These are phyloP conservation scores for Neocucurbitaria cava DNA, from an alignment of 2,329 filamentous ascomycete genomes.

Conservation along the genomic window DNA sequence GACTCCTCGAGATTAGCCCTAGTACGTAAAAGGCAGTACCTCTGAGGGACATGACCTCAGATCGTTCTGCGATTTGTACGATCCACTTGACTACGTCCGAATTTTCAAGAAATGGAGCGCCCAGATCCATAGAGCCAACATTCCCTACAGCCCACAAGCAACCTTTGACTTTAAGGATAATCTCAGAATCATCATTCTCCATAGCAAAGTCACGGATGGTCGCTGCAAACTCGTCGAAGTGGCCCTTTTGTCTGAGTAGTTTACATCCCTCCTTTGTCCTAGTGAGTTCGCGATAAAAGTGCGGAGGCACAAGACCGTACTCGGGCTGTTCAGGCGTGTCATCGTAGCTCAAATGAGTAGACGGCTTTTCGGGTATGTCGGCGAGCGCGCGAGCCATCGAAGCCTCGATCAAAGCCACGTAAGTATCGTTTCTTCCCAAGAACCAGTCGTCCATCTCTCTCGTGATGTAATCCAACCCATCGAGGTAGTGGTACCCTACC, in stretches of 20 bases:
- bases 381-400: conserved; percentile 86
- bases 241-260: conserved; percentile 87
- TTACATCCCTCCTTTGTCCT: conserved; percentile 91
- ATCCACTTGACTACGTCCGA: conserved; percentile 88
- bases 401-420: conserved; percentile 94
- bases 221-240: conserved; percentile 90
- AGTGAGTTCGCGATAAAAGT: conserved; percentile 96
- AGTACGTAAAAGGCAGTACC: conserved; percentile 97
- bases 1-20: conserved; percentile 87
- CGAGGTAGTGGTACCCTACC: conserved; percentile 95
- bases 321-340: conserved; percentile 57
- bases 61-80: conserved; percentile 84
- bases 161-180: conserved; percentile 92
- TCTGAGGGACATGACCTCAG: conserved; percentile 88
- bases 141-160: conserved; percentile 98
- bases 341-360: conserved; percentile 51
- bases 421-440: conserved; percentile 93
- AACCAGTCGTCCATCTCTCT: conserved; percentile 99
- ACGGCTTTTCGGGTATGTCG: conserved; percentile 63
- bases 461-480: conserved; percentile 97
- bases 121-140: conserved; percentile 96
- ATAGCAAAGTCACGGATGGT: conserved; percentile 89
- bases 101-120: conserved; percentile 90
- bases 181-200: conserved; percentile 83
- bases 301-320: conserved; percentile 78